A percentile compares a stretch with the other conserved stretches of the same genome.
Conservation (phyloP, 768 basidiomycete genomes). For the Hortiboletus flavorubellus region DNA sequence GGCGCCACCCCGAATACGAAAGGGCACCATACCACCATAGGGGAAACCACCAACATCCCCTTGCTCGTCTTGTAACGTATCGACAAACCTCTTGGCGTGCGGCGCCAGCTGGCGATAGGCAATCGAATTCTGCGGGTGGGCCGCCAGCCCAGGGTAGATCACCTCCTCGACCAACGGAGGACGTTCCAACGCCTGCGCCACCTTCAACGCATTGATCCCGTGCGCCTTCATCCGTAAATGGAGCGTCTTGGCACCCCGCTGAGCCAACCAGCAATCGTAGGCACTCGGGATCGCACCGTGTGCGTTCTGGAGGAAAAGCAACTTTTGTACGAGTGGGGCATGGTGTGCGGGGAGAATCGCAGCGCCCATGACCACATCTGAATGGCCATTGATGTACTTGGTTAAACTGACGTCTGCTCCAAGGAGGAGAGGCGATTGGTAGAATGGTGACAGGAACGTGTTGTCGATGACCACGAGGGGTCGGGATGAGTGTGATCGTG, state of each 20-base stretch:
- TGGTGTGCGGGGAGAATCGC: constrained; percentile 64
- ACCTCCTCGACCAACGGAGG: constrained; percentile 71
- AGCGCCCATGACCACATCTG: constrained; percentile 89
- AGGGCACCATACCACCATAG: constrained; percentile 86
- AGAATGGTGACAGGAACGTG: constrained; percentile 93
- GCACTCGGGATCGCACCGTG: constrained; percentile 81
- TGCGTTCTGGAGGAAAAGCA: constrained; percentile 90
- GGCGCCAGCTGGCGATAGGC: constrained; percentile 63
- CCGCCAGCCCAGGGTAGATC: constrained; percentile 78
- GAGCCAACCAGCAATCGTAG: constrained; percentile 87
- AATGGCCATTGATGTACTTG: constrained; percentile 94
- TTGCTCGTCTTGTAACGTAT: constrained; percentile 29
- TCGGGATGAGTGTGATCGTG: constrained; percentile 53
- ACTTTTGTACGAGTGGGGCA: constrained; percentile 43
- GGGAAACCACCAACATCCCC: constrained; percentile 62
- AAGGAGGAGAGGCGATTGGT: constrained; percentile 78
- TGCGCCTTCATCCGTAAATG: constrained; percentile 85
- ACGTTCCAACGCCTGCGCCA: constrained; percentile 60
- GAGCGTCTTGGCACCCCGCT: constrained; percentile 89
- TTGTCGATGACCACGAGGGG: constrained; percentile 91
- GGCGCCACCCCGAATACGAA: constrained; percentile 53
- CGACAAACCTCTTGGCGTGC: constrained; percentile 66
- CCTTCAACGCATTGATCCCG: constrained; percentile 73
- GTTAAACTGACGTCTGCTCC: constrained; percentile 84
- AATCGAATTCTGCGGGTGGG: constrained; percentile 61